Evolutionary conservation across 164 flowering plant genomes (phyloP), one percentile per base, ranked within the genome.

Genomic region (Magnolia sinica): DNA sequence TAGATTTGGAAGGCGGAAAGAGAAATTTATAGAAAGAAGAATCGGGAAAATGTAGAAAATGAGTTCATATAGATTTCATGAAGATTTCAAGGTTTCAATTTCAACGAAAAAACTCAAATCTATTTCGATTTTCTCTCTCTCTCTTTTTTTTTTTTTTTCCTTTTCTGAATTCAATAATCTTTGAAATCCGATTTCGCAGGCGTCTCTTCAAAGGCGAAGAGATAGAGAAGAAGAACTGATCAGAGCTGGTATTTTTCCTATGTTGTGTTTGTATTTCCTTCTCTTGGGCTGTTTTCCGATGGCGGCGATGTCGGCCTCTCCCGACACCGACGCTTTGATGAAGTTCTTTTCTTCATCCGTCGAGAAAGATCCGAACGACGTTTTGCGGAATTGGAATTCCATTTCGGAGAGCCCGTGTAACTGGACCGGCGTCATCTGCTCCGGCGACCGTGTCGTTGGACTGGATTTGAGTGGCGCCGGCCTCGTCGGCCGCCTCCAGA

Each of bases 371-470:
- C 90, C 91, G 13, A 70, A 65, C 3, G 79, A 79, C 0, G 74
- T 82, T 24, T 76, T 93, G 27, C 14, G 66, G 0, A 74, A 73
- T 64, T 93, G 98, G 98, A 73, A 37, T 10, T 1, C 82, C 11
- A 29, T 64, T 51, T 78, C 89, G 70, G 16, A 84, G 1, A 71
- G 1, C 55, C 87, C 89, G 0, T 91, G 98, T 70, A 82, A 88
- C 0, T 94, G 95, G 95, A 74, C 59, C 3, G 98, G 95, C 11
- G 86, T 94, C 50, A 69, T 78, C 14, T 94, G 98, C 80, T 82
- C 88, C n/a, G 10, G 55, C 18, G 83, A 83, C 66, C 81, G 74
- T 8, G 91, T 90, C 10, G 75, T 70, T 3, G 76, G 80, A 1
- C 85, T 94, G 24, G 79, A 94, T 80, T 88, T 94, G 80, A 76